Conservation (phyloP, 768 basidiomycete genomes). For the Phlebiopsis flavidoalba region DNA sequence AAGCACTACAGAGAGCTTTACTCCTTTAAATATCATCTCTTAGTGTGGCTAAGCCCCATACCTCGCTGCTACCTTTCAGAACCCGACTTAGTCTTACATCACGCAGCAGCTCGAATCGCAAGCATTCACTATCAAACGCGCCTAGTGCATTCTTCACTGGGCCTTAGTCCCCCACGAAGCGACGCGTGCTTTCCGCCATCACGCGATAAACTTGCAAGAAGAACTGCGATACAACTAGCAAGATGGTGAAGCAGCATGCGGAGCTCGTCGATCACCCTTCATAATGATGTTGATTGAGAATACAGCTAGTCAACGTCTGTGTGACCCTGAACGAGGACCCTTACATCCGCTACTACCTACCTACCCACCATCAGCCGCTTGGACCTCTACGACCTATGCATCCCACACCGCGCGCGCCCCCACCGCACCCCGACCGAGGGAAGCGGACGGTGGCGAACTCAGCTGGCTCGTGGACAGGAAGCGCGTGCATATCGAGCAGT, state of each 20-base stretch:
- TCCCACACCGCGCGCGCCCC: constrained; percentile 61
- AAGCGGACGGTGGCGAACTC: constrained; percentile 73
- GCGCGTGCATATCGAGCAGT: constrained; percentile 63
- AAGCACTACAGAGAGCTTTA: constrained; percentile 80
- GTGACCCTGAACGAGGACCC: constrained; percentile 91
- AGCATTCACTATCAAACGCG: constrained; percentile 70
- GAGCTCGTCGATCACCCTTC: not conserved
- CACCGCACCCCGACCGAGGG: constrained; percentile 56
- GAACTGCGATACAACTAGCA: constrained; percentile 75
- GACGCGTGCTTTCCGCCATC: constrained; percentile 64
- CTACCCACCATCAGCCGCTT: constrained; percentile 75
- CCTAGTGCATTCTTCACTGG: constrained; percentile 83
- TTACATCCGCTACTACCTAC: constrained; percentile 88
- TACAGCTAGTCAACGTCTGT: constrained; percentile 81
- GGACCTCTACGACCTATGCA: constrained; percentile 71
- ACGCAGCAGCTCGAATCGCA: constrained; percentile 79
- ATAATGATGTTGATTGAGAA: not conserved
- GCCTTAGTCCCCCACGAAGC: constrained; percentile 82
- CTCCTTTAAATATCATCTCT: constrained; percentile 89
- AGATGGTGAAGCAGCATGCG: constrained; percentile 45
- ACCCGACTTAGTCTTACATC: not conserved
- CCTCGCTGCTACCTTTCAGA: not conserved
- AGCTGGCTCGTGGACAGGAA: constrained; percentile 68
- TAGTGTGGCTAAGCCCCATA: constrained; percentile 72
- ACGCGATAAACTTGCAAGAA: constrained; percentile 76